Conservation (phyloP, 176 grass and related monocot genomes). For the Tillandsia fasciculata region DNA sequence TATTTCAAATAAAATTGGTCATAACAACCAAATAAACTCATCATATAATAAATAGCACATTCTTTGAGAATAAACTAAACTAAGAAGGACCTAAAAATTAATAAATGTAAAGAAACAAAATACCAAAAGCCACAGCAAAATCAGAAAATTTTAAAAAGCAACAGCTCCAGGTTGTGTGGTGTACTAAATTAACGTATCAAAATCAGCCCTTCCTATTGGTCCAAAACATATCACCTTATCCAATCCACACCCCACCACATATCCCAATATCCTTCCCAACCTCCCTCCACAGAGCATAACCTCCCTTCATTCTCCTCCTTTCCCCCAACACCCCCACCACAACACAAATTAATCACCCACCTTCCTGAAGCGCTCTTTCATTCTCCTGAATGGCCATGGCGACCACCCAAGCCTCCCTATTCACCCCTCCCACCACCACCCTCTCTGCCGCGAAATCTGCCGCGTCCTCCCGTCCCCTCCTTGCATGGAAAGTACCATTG, state of each 20-base stretch:
- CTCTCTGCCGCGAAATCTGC: conserved; percentile 6
- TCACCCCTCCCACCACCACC: conserved; percentile 28
- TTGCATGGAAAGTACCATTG: conserved; percentile 22
- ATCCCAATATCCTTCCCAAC: conserved; percentile 19
- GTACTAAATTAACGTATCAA: conserved; percentile 38
- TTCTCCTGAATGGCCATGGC: conserved; percentile 43
- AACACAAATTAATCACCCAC: not conserved
- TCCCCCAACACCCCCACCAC: not conserved
- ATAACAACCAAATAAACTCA: no score
- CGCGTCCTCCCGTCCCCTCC: conserved; percentile 1
- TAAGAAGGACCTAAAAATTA: no score
- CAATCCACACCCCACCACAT: conserved; percentile 18
- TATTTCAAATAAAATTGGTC: no score
- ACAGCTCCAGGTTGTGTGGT: not conserved
- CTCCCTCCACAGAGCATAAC: conserved; percentile 7
- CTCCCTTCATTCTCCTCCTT: not conserved
- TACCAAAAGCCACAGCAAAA: no score
- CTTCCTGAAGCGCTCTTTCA: not conserved
- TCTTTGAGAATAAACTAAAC: no score
- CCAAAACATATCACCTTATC: conserved; percentile 63
- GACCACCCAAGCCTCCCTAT: conserved; percentile 60
- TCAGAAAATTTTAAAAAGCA: not conserved
- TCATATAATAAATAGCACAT: no score
- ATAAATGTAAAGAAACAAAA: no score
- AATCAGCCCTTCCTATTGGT: conserved; percentile 63